A percentile compares a stretch with the other conserved stretches of the same genome.
These are phyloP conservation scores for Mucuna pruriens DNA, from an alignment of 306 rosid species.

Conservation along the genomic window DNA sequence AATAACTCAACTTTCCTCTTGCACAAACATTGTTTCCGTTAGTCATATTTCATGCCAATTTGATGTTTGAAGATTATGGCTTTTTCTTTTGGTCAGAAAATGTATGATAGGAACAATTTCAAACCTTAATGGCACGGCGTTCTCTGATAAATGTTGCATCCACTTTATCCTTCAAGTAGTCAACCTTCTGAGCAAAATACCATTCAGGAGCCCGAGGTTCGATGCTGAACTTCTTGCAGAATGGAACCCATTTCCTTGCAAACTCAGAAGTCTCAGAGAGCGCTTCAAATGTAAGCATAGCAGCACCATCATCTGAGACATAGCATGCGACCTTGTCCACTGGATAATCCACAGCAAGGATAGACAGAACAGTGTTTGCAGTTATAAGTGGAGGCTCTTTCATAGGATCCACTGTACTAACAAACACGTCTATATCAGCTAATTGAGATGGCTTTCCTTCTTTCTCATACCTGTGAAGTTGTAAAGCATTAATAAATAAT, in stretches of 20 bases:
- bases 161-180: slow-evolving; percentile 80
- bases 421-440: slow-evolving; percentile 76
- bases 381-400: slow-evolving; percentile 97
- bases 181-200: slow-evolving; percentile 86
- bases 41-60: not conserved
- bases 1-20: not conserved
- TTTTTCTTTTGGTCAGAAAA: slow-evolving; percentile 17
- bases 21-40: not conserved
- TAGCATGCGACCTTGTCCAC: slow-evolving; percentile 91
- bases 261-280: slow-evolving; percentile 95
- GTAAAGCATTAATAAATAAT: not conserved
- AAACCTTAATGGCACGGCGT: slow-evolving; percentile 90
- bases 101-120: not conserved
- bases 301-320: slow-evolving; percentile 96
- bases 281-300: slow-evolving; percentile 96
- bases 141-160: slow-evolving; percentile 76
- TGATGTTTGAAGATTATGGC: not conserved
- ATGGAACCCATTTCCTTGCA: slow-evolving; percentile 97
- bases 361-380: slow-evolving; percentile 90
- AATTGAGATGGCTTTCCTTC: slow-evolving; percentile 90
- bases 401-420: slow-evolving; percentile 92
- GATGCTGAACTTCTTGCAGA: slow-evolving; percentile 77
- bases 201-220: slow-evolving; percentile 97
- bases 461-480: slow-evolving; percentile 71
- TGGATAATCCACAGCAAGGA: slow-evolving; percentile 91